Evolutionary conservation across 164 flowering plant genomes (phyloP).

Genomic region (Vitis rupestris): DNA sequence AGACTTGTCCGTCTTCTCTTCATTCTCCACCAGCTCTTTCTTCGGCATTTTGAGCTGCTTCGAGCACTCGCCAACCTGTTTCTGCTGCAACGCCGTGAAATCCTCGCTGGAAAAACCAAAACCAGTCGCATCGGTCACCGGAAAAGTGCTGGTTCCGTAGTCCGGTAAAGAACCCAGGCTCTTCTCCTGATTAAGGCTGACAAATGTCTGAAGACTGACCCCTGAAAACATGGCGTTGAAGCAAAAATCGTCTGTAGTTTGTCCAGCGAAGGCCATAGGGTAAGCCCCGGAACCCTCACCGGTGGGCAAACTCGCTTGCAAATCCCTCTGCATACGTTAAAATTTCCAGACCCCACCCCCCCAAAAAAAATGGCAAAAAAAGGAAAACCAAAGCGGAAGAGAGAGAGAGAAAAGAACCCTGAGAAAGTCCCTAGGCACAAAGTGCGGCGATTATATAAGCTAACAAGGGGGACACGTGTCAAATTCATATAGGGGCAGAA

Average conservation of each 20-base stretch:
- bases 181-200: not conserved
- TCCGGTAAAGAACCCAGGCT: too few species aligned
- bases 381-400: not conserved
- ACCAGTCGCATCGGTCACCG: not conserved
- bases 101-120: not conserved
- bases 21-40: not conserved
- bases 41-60: conserved; percentile 5
- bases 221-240: conserved; percentile 19
- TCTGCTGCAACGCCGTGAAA: not conserved
- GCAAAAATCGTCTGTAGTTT: not conserved
- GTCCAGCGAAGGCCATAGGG: not conserved
- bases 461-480: not conserved
- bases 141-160: not conserved
- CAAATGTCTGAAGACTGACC: conserved; percentile 10
- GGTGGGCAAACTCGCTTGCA: too few species aligned
- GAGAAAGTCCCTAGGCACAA: too few species aligned
- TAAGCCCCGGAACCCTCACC: not conserved
- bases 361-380: too few species aligned
- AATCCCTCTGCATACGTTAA: too few species aligned
- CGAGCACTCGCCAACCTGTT: not conserved
- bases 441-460: not conserved
- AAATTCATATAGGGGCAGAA: not conserved
- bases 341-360: not conserved
- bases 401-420: not conserved
- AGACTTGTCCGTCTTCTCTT: too few species aligned